Conservation (phyloP, 1,284 basidiomycete species). For the Fistulinella cinereoalba region DNA sequence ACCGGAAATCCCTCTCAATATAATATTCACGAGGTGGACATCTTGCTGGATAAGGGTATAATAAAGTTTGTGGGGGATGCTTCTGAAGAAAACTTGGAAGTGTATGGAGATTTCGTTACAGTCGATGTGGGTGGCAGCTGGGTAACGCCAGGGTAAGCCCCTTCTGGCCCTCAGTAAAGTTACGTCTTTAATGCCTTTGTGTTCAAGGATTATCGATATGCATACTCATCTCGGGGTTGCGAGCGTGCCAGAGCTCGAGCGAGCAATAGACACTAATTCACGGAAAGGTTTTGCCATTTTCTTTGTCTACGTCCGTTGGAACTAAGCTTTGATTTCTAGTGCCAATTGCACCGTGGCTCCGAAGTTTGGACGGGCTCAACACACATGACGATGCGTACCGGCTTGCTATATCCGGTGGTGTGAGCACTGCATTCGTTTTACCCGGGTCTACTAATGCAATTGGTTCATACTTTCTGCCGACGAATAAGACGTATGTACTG, state of each 20-base stretch:
- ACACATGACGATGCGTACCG: constrained; percentile 34
- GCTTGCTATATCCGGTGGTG: constrained; percentile 41
- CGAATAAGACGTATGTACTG: constrained; percentile 1
- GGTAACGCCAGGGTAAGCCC: constrained; percentile 45
- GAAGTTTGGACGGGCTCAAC: constrained; percentile 33
- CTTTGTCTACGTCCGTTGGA: not conserved
- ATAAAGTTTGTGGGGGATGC: constrained; percentile 41
- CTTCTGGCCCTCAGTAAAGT: not conserved
- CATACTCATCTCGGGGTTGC: constrained; percentile 65
- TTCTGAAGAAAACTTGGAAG: constrained; percentile 28
- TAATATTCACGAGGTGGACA: constrained; percentile 50
- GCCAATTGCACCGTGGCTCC: constrained; percentile 42
- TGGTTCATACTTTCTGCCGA: constrained; percentile 33
- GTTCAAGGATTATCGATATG: constrained; percentile 48
- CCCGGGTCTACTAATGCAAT: constrained; percentile 64
- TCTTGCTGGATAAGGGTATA: constrained; percentile 47
- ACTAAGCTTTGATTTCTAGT: constrained; percentile 18
- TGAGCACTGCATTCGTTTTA: constrained; percentile 68
- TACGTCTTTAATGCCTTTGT: constrained; percentile 1
- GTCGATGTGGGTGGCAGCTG: constrained; percentile 45
- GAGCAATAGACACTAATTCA: constrained; percentile 46
- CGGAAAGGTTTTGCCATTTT: constrained; percentile 30
- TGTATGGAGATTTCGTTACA: constrained; percentile 26
- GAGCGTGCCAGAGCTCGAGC: constrained; percentile 45
- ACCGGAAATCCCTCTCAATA: constrained; percentile 55